Conservation (phyloP, 202 grass and related monocot species). For the Saccharum hybrid region DNA sequence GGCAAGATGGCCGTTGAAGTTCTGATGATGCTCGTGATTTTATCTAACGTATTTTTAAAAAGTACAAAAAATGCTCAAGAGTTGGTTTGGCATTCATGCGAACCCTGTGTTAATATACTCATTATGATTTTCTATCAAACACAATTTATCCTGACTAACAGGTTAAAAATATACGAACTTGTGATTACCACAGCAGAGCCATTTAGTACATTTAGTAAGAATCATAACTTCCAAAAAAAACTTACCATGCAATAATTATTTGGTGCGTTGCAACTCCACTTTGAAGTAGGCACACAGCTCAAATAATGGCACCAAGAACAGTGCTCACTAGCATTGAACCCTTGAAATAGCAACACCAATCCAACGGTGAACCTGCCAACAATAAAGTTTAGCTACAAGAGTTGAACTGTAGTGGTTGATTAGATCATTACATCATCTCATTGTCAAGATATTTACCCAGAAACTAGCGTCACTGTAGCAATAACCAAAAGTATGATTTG, state of each 20-base stretch:
- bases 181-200: neutral
- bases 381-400: slow-evolving; percentile 44
- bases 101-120: neutral
- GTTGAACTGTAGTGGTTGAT: slow-evolving; percentile 11
- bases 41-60: slow-evolving; percentile 7
- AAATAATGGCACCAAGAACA: slow-evolving; percentile 95
- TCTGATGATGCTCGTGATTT: slow-evolving; percentile 2
- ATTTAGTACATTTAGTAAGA: neutral
- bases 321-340: slow-evolving; percentile 67
- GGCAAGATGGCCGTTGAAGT: neutral
- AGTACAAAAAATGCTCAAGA: neutral
- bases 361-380: slow-evolving; percentile 75
- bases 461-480: slow-evolving; percentile 57
- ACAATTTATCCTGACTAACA: slow-evolving; percentile 27
- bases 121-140: slow-evolving; percentile 21
- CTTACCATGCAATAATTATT: slow-evolving; percentile 68
- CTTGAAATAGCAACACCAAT: slow-evolving; percentile 62
- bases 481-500: slow-evolving; percentile 74
- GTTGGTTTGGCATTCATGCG: neutral
- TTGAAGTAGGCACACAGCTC: slow-evolving; percentile 87
- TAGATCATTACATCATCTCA: slow-evolving; percentile 15
- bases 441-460: slow-evolving; percentile 52
- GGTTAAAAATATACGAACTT: slow-evolving; percentile 7
- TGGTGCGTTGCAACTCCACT: slow-evolving; percentile 74
- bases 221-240: neutral